A percentile compares a stretch with the other conserved stretches of the same genome.
phyloP scores from a whole-genome alignment of 306 rosid genomes.

The Cyamopsis tetragonoloba region DNA sequence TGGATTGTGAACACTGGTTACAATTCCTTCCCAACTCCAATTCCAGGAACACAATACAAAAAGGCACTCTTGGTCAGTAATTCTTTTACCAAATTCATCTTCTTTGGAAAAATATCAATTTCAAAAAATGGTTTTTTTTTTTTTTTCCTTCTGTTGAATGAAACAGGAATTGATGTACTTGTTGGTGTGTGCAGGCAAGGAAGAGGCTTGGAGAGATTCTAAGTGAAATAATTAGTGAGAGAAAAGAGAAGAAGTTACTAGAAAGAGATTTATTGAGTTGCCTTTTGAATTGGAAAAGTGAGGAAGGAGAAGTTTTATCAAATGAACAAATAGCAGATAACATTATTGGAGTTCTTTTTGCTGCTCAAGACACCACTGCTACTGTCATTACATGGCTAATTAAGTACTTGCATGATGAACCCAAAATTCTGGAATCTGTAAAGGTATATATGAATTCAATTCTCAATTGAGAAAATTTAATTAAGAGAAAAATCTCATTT shows the following conservation, averaged over 20 bases:
- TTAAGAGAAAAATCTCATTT: too few species aligned
- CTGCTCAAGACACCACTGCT: constrained; percentile 96
- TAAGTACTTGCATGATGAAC: constrained; percentile 73
- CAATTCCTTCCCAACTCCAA: constrained; percentile 66
- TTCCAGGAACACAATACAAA: constrained; percentile 70
- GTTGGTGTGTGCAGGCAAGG: constrained; percentile 57
- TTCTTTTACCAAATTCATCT: neutral
- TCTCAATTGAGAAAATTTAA: too few species aligned
- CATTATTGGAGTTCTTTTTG: constrained; percentile 86
- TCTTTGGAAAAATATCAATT: too few species aligned
- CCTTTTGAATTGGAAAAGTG: constrained; percentile 55
- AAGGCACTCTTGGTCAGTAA: constrained; percentile 59
- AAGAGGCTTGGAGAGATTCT: constrained; percentile 53
- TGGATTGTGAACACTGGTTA: constrained; percentile 63
- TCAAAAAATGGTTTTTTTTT: too few species aligned
- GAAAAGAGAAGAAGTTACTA: constrained; percentile 50
- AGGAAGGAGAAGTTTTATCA: constrained; percentile 45
- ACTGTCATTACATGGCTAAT: constrained; percentile 87
- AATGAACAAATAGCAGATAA: constrained; percentile 81
- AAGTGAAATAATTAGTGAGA: constrained; percentile 55
- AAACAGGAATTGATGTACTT: too few species aligned
- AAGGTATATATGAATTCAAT: constrained; percentile 57
- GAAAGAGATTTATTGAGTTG: constrained; percentile 65
- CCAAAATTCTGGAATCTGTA: constrained; percentile 69
- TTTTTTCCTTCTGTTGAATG: too few species aligned